A percentile compares a stretch with the other conserved stretches of the same genome.
These are phyloP conservation scores for Ophiostoma tasmaniense DNA, from an alignment of 2,329 filamentous ascomycete genomes.

Conservation along the genomic window DNA sequence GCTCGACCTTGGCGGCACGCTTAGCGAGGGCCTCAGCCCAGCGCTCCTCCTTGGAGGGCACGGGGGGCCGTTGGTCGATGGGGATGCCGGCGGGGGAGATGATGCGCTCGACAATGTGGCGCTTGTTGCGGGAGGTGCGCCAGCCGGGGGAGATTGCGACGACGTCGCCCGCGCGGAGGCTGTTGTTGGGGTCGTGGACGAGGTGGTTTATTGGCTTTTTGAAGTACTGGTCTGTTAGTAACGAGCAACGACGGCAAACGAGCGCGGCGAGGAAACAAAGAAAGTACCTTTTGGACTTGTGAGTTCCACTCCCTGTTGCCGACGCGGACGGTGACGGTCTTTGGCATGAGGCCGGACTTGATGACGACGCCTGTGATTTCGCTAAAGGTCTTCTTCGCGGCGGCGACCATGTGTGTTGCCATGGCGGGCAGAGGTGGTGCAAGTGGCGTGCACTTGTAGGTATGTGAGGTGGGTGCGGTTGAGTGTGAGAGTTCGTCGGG, in stretches of 20 bases:
- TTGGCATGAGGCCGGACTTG: conserved; percentile 67
- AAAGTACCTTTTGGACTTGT: conserved; percentile 55
- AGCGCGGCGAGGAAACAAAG: neutral
- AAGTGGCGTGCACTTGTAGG: neutral
- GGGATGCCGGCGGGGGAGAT: conserved; percentile 59
- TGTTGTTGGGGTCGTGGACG: conserved; percentile 70
- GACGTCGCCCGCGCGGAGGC: conserved; percentile 65
- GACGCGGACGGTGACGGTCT: conserved; percentile 70
- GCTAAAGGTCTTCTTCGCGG: conserved; percentile 38
- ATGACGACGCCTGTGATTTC: conserved; percentile 62
- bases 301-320: conserved; percentile 65
- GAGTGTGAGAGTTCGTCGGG: neutral
- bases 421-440: conserved; percentile 23
- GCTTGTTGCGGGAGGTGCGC: conserved; percentile 57
- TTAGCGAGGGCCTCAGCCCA: conserved; percentile 46
- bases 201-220: conserved; percentile 56
- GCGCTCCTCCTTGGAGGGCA: conserved; percentile 57
- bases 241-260: neutral
- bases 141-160: conserved; percentile 60
- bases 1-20: conserved; percentile 48
- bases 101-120: conserved; percentile 66
- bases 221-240: conserved; percentile 46
- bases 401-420: conserved; percentile 29
- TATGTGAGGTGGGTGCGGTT: neutral
- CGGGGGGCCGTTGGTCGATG: conserved; percentile 54